These are phyloP conservation scores for Stylosanthes scabra DNA, from an alignment of 331 rosid genomes.

Conservation along the genomic window DNA sequence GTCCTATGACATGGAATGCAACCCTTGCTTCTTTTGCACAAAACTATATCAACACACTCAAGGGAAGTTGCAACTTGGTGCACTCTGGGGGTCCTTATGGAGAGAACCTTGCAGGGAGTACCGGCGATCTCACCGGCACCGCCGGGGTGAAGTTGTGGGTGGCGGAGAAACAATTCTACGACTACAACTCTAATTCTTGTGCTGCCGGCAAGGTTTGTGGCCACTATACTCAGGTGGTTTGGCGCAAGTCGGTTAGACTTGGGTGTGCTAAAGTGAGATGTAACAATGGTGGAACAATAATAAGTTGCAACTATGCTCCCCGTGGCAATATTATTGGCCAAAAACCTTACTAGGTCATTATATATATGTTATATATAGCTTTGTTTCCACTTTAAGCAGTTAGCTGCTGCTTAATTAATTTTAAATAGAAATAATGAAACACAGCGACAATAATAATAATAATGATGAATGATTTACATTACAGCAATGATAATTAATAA, in stretches of 20 bases:
- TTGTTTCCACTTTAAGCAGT: background rate
- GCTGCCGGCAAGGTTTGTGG: constrained; percentile 37
- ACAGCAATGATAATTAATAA: too few species aligned
- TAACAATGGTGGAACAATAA: constrained; percentile 28
- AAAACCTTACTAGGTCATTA: constrained; percentile 30
- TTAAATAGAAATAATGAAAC: too few species aligned
- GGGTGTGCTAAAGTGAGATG: constrained; percentile 54
- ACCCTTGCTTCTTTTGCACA: too few species aligned
- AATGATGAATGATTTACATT: too few species aligned
- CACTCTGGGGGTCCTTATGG: too few species aligned
- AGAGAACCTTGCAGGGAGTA: constrained; percentile 59
- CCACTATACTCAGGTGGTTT: constrained; percentile 62
- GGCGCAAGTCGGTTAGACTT: constrained; percentile 45
- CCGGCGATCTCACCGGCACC: constrained; percentile 23
- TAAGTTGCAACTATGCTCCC: constrained; percentile 56
- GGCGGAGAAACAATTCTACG: constrained; percentile 43
- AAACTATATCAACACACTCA: too few species aligned
- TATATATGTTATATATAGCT: background rate
- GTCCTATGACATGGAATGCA: too few species aligned
- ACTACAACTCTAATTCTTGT: constrained; percentile 49
- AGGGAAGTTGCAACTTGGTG: too few species aligned
- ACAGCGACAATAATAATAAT: too few species aligned
- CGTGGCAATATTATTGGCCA: constrained; percentile 44
- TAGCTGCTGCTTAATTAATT: background rate
- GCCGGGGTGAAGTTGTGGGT: constrained; percentile 52